Evolutionary conservation across 345 rosid species (phyloP), one percentile per base, ranked within the genome.

Genomic region (Bruguiera sexangula): DNA sequence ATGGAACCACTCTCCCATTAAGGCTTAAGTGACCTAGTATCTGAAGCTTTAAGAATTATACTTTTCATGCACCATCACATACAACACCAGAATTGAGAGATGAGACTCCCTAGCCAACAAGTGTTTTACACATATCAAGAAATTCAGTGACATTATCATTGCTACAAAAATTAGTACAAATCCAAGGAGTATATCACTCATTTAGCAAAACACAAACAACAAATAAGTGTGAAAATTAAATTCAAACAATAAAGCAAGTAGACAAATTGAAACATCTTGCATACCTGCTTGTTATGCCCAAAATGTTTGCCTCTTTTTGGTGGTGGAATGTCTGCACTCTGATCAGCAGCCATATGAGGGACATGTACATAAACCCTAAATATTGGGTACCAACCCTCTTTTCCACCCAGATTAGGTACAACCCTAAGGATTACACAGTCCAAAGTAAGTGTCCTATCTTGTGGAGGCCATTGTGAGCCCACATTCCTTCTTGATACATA

Each of bases 331-430:
- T 84, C 85, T 20, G 94, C 82, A 63, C 83, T 72, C 60, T 69
- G 78, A 67, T 90, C 92, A n/a, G 85, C 76, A 61, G 71, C 84
- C 86, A 83, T 79, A 32, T 83, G 73, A 56, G 89, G 94, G 77
- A 85, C 94, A 52, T 70, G 94, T 57, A 94, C 96, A 66, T 85
- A 87, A 50, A 88, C 81, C 78, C 92, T 84, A 73, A 88, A 87
- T 78, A 88, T 79, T 39, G 89, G 96, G 68, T 90, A 70, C 76
- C 90, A 87, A 66, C 89, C 92, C 70, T 92, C 89, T 73, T 86
- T 87, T 53, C 83, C 80, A 77, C 88, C 87, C 73, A 84, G 70
- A 71, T 78, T 80, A 68, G 94, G 96, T 54, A 86, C 72, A 34
- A 69, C 36, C 83, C 85, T 83, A 69, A 90, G 84, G 79, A 84